A percentile compares a stretch with the other conserved stretches of the same genome.
Conservation (phyloP, 2,329 filamentous ascomycete species). For the Aspergillus candidus region DNA sequence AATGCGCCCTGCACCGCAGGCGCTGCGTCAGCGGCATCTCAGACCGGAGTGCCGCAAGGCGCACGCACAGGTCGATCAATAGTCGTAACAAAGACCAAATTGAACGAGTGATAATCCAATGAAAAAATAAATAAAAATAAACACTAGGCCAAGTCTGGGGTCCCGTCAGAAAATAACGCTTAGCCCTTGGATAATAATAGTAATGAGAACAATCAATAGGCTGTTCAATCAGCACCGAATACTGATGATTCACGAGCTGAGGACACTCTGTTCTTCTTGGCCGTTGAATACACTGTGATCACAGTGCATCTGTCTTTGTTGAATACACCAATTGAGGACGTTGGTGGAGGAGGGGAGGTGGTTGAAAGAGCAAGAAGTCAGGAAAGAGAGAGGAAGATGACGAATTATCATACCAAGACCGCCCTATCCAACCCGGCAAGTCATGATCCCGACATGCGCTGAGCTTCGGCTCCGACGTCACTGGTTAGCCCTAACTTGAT, state of each 20-base stretch:
- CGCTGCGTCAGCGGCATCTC: constrained; percentile 33
- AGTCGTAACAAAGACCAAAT: neutral
- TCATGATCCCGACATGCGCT: too few species aligned
- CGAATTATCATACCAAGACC: too few species aligned
- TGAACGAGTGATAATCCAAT: neutral
- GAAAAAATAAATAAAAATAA: neutral
- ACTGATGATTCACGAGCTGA: neutral
- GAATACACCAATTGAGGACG: neutral
- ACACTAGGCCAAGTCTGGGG: too few species aligned
- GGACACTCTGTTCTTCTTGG: constrained; percentile 8
- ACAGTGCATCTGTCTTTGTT: constrained; percentile 1
- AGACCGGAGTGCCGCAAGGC: neutral
- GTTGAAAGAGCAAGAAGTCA: too few species aligned
- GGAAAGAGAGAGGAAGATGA: too few species aligned
- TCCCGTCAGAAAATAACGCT: too few species aligned
- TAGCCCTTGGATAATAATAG: too few species aligned
- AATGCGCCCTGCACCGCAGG: constrained; percentile 34
- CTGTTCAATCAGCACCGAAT: too few species aligned
- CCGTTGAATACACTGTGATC: neutral
- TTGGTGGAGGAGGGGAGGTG: neutral
- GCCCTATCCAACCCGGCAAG: too few species aligned
- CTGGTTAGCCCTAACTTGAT: too few species aligned
- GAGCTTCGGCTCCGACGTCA: too few species aligned
- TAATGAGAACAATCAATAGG: too few species aligned
- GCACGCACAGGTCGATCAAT: neutral